Conservation (phyloP, 306 rosid genomes). For the Vachellia collinsii region DNA sequence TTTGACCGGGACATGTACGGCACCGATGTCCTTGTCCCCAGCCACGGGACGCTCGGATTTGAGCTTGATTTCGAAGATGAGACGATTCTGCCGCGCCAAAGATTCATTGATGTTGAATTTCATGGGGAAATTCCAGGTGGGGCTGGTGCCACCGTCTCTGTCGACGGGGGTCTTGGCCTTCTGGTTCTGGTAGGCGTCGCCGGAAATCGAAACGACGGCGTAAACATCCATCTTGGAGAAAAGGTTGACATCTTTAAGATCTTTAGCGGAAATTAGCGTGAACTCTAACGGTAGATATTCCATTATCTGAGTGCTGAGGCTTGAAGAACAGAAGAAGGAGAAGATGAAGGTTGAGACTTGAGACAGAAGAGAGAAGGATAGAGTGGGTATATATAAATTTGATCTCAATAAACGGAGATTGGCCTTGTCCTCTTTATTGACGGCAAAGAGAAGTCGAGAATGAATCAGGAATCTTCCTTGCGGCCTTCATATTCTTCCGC, state of each 20-base stretch:
- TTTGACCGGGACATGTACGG: constrained; percentile 56
- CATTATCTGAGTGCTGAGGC: constrained; percentile 26
- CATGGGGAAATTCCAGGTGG: constrained; percentile 66
- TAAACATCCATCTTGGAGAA: constrained; percentile 80
- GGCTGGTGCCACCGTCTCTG: constrained; percentile 53
- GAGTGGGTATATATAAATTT: not conserved
- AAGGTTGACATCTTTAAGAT: constrained; percentile 69
- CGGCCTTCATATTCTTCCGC: not conserved
- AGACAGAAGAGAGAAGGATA: not conserved
- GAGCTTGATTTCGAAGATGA: constrained; percentile 56
- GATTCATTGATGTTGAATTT: constrained; percentile 59
- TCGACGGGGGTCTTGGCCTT: constrained; percentile 47
- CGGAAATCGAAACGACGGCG: constrained; percentile 67
- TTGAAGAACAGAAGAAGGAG: not conserved
- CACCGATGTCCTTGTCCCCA: constrained; percentile 65
- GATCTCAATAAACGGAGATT: not conserved
- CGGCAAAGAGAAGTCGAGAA: not conserved
- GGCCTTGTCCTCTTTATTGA: not conserved
- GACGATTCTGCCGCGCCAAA: constrained; percentile 48
- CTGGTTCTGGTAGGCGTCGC: constrained; percentile 46
- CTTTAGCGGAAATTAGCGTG: constrained; percentile 69
- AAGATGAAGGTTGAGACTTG: not conserved
- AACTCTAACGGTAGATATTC: constrained; percentile 60
- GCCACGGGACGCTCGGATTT: constrained; percentile 55
- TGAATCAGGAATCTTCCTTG: not conserved